Base-by-base conservation (phyloP, 768 basidiomycete species). In the Rhodotorula kratochvilovae region DNA sequence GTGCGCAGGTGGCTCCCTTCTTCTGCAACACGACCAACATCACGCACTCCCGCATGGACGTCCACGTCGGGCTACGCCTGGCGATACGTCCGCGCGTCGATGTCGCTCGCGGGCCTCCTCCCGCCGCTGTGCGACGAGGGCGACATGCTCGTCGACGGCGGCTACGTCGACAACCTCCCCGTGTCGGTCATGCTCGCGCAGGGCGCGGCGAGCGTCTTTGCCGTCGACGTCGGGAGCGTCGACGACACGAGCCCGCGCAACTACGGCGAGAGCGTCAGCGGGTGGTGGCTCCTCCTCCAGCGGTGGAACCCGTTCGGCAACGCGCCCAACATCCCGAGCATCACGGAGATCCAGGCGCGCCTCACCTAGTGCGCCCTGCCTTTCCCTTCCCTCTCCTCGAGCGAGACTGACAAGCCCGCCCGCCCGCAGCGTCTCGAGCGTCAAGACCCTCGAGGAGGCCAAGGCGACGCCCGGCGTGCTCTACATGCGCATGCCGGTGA, bases 11-110 rank as follows among this genome's bases (percentile, higher is more conserved):
- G 95, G 96, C 84, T 99, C 12, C 96, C 95, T 77, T 65, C 82
- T 98, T 95, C 81, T 96, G 93, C 81, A 98, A 98, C 77, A 91
- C 95, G 5, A 95, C 96, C 29, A 97, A 97, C 77, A 96, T 99
- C 80, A 92, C 89, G 63, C 91, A 90, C 56, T 96, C 92, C 16
- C 85, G 88, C 16, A 98, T 98, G 92, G 93, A 98, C 78, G 88
- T 98, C 54, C 96, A 90, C 94, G 76, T 91, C 91, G 21, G 96
- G 96, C n/a, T 98, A 97, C 82, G 95, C 96, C 21, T 99, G 95
- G 95, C 85, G 92, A 76, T 91, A 87, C 78, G 90, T 91, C 65
- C 89, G 91, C 64, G 96, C 93, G 27, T 97, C 94, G 2, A 99
- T 99, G 96, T 91, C 94, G 2, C 81, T 99, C 74, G 94, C 94